Conservation (phyloP, 345 rosid genomes). For the Psidium friedrichsthalianum region DNA sequence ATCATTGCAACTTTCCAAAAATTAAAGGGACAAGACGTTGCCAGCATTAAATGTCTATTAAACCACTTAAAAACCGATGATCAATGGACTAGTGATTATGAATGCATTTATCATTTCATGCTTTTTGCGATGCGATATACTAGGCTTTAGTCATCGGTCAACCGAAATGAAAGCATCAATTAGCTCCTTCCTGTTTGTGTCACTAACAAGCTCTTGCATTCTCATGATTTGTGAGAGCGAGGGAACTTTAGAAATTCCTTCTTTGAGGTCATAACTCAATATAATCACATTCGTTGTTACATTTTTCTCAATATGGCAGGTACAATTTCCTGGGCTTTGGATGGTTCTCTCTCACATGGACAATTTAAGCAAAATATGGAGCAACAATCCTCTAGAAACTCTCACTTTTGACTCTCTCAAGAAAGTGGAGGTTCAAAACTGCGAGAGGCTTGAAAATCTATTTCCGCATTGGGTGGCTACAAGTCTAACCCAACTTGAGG, state of each 20-base stretch:
- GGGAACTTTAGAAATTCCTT: too few species aligned
- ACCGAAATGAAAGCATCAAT: not conserved
- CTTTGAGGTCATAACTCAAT: too few species aligned
- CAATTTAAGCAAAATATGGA: not conserved
- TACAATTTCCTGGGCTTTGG: rapidly evolving
- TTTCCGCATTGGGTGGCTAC: not conserved
- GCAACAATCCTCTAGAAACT: not conserved
- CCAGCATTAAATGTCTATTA: too few species aligned
- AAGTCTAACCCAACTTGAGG: not conserved
- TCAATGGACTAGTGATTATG: not conserved
- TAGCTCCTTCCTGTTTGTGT: too few species aligned
- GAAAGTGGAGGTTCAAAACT: rapidly evolving
- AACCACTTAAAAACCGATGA: not conserved
- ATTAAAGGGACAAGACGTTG: not conserved
- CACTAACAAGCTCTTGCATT: too few species aligned
- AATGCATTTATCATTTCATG: not conserved
- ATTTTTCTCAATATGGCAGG: too few species aligned
- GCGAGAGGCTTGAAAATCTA: rapidly evolving
- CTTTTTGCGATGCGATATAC: not conserved
- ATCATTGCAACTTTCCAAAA: not conserved
- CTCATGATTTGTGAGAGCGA: too few species aligned
- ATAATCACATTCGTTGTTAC: too few species aligned
- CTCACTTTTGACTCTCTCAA: rapidly evolving
- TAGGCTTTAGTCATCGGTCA: not conserved
- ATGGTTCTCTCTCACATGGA: not conserved